Base-by-base conservation (phyloP, 768 basidiomycete genomes). In the Lentinula sp. region DNA sequence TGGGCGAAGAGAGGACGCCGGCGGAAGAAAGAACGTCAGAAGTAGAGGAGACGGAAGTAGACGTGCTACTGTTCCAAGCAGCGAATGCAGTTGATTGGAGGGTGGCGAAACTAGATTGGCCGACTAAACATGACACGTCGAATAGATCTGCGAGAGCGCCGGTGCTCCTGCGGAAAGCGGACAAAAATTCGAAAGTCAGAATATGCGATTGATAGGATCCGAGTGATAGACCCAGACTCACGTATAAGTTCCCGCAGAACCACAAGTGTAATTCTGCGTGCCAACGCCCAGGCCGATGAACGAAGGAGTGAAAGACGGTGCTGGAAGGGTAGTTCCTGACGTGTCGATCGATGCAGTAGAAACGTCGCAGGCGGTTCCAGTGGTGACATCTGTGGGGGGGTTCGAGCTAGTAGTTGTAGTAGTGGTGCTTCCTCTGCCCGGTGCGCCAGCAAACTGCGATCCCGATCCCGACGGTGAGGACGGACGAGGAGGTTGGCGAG, bases 191-290 rank as follows among this genome's bases (percentile, higher is more conserved):
- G 21, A 61, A 23, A 21, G 34, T 49, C n/a, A 18, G 23, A 40
- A 13, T 18, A 32, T 21, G 9, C 4, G 42, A 32, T 34, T 18
- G 15, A 13, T 10, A 16, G 42, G 34, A 9, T 28, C 3, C 23
- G 5, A 9, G 18, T 56, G 54, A 48, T 13, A 45, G 59, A 50
- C 28, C 0, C 5, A 8, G 15, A 67, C 80, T 63, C 59, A 84
- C 83, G 75, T 74, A 66, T 73, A 85, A 60, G 74, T 78, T 58
- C 74, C 81, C 49, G 74, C 70, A 48, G 62, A 68, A 39, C 62
- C 67, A 66, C 84, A 84, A 32, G 81, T 84, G 68, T 84, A 85
- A 68, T 84, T 84, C 67, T 84, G 83, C 15, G 75, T 75, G 23
- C 82, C 80, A 55, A 82, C 68, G 10, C 72, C 81, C n/a, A 83